phyloP scores from a whole-genome alignment of 2,329 filamentous ascomycete genomes.

The Microdochium paspali region DNA sequence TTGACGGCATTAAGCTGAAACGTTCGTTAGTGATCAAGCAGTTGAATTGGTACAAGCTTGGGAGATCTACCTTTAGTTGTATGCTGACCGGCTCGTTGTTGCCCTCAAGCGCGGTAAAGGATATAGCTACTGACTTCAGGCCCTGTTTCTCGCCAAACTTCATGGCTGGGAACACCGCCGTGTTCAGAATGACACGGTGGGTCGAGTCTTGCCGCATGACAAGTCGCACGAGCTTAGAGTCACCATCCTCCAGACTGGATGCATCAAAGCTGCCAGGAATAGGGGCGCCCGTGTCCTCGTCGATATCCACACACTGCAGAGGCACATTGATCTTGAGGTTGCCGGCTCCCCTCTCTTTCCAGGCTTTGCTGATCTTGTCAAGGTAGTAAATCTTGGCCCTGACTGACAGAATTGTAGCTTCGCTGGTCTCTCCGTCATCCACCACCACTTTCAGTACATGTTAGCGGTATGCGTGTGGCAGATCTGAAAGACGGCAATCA shows the following conservation, averaged over 20 bases:
- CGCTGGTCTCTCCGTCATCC: constrained; percentile 80
- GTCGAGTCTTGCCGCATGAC: constrained; percentile 90
- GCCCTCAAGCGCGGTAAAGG: constrained; percentile 55
- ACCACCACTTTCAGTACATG: constrained; percentile 42
- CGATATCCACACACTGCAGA: constrained; percentile 43
- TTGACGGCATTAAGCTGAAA: constrained; percentile 44
- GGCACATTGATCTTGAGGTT: constrained; percentile 77
- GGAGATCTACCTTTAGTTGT: constrained; percentile 46
- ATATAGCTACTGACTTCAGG: constrained; percentile 59
- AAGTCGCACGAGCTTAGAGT: constrained; percentile 55
- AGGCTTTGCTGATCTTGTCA: constrained; percentile 57
- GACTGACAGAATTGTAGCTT: constrained; percentile 64
- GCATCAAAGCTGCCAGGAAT: constrained; percentile 46
- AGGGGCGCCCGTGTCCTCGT: constrained; percentile 36
- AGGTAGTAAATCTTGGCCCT: constrained; percentile 82
- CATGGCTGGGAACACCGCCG: constrained; percentile 68
- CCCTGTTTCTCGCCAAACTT: constrained; percentile 69
- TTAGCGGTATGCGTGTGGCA: background rate
- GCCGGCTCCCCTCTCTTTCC: constrained; percentile 84
- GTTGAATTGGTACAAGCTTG: background rate
- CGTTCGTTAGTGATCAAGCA: constrained; percentile 4
- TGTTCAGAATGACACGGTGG: constrained; percentile 79
- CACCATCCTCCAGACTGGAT: constrained; percentile 38
- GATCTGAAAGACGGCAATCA: constrained; percentile 3
- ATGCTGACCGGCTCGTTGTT: constrained; percentile 45